These are phyloP conservation scores for grape (Vitis vinifera) DNA, from an alignment of 164 flowering plant species.

Conservation along the genomic window DNA sequence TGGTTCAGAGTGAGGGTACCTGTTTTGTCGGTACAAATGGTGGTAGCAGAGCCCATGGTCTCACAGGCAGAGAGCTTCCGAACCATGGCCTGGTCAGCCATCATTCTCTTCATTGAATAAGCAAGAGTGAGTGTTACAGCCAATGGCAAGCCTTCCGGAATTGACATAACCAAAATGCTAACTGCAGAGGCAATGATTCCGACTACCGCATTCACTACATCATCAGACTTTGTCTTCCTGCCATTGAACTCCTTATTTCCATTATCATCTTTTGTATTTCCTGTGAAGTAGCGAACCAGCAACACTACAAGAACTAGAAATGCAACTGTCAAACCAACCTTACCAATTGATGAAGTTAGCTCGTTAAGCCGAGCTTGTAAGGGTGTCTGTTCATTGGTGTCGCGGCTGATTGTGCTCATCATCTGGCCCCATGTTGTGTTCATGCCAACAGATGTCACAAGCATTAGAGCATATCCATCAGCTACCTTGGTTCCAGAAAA, in stretches of 20 bases:
- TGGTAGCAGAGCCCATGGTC: slow-evolving; percentile 36
- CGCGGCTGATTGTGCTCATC: slow-evolving; percentile 56
- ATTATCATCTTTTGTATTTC: slow-evolving; percentile 34
- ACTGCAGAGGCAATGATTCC: slow-evolving; percentile 30
- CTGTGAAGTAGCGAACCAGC: slow-evolving; percentile 34
- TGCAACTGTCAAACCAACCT: slow-evolving; percentile 55
- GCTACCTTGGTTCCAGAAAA: slow-evolving; percentile 33
- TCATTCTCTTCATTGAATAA: slow-evolving; percentile 45
- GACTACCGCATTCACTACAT: slow-evolving; percentile 30
- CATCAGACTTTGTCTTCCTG: slow-evolving; percentile 33
- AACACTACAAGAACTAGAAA: slow-evolving; percentile 35
- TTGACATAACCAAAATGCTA: slow-evolving; percentile 26
- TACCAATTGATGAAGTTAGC: slow-evolving; percentile 57
- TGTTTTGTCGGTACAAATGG: slow-evolving; percentile 41
- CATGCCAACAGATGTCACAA: slow-evolving; percentile 50
- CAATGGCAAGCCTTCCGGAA: slow-evolving; percentile 36
- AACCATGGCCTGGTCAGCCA: slow-evolving; percentile 35
- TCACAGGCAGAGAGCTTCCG: slow-evolving; percentile 37
- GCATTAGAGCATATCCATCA: slow-evolving; percentile 50
- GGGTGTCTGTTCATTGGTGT: slow-evolving; percentile 52
- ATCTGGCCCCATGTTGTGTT: slow-evolving; percentile 44
- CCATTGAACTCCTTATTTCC: slow-evolving; percentile 45
- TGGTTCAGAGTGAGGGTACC: slow-evolving; percentile 55
- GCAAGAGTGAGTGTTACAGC: slow-evolving; percentile 37
- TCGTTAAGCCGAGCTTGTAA: slow-evolving; percentile 56